A percentile compares a stretch with the other conserved stretches of the same genome.
Conservation (phyloP, 2,329 filamentous ascomycete genomes). For the Aureobasidium zeae region DNA sequence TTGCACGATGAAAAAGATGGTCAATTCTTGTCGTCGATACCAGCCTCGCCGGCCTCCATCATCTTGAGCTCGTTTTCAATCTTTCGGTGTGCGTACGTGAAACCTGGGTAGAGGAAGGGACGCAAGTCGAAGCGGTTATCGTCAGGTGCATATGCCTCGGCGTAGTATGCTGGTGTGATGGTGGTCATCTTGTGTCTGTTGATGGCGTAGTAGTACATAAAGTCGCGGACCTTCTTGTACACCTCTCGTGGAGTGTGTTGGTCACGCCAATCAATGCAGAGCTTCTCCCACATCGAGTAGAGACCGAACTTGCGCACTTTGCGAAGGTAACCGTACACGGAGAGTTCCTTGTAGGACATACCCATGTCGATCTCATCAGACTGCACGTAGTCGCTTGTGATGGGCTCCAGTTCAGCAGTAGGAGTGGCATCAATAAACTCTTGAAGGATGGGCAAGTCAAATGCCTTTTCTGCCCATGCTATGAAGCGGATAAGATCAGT, state of each 20-base stretch:
- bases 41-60: conserved; percentile 31
- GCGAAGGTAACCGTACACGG: conserved; percentile 44
- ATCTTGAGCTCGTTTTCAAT: conserved; percentile 39
- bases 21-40: conserved; percentile 1
- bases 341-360: conserved; percentile 47
- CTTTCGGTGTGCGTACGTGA: conserved; percentile 40
- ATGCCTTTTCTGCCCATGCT: conserved; percentile 50
- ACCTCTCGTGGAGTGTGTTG: conserved; percentile 25
- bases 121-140: conserved; percentile 47
- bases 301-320: conserved; percentile 47
- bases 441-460: conserved; percentile 54
- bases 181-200: conserved; percentile 58
- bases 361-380: conserved; percentile 48
- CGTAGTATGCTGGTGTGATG: conserved; percentile 23
- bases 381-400: conserved; percentile 53
- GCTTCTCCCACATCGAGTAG: conserved; percentile 45
- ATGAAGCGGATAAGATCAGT: conserved; percentile 65
- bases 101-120: conserved; percentile 46
- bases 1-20: too few relatives aligned
- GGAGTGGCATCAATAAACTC: conserved; percentile 53
- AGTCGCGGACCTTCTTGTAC: conserved; percentile 36
- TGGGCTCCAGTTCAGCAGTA: conserved; percentile 49
- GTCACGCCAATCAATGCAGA: conserved; percentile 44
- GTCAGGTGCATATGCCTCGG: conserved; percentile 25
- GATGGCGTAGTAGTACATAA: conserved; percentile 50